These are phyloP conservation scores for Telfairia occidentalis DNA, from an alignment of 331 rosid species.

Conservation along the genomic window DNA sequence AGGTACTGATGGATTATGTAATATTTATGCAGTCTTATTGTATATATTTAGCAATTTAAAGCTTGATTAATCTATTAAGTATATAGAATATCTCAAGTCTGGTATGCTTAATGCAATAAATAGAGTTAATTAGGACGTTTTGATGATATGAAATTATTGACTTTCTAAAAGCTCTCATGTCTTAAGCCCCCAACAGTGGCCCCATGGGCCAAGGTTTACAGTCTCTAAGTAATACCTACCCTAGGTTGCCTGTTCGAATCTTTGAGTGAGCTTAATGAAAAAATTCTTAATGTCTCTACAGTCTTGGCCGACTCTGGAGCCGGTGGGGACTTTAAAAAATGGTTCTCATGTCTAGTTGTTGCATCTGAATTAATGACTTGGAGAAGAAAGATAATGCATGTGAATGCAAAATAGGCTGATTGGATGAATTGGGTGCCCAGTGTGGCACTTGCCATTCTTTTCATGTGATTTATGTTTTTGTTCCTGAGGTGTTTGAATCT, in stretches of 20 bases:
- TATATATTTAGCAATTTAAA: not conserved
- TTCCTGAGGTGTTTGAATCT: not conserved
- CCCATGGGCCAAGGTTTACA: too few species aligned
- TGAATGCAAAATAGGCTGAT: not conserved
- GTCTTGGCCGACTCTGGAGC: too few species aligned
- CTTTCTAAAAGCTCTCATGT: not conserved
- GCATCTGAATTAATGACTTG: not conserved
- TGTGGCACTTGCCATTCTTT: not conserved
- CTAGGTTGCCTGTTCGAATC: too few species aligned
- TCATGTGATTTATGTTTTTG: not conserved
- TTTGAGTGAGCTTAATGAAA: too few species aligned
- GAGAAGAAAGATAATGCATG: not conserved
- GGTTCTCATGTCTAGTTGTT: too few species aligned
- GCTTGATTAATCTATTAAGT: not conserved
- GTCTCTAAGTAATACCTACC: too few species aligned
- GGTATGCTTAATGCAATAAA: not conserved
- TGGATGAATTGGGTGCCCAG: not conserved
- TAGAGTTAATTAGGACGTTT: not conserved
- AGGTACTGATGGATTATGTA: conserved; percentile 36
- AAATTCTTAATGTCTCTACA: too few species aligned
- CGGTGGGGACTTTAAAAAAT: too few species aligned
- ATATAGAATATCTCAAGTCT: not conserved
- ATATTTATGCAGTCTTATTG: not conserved
- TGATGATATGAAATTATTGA: not conserved
- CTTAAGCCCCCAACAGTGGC: too few species aligned